Evolutionary conservation across 176 grass and related monocot species (phyloP), one percentile per base, ranked within the genome.

Genomic region (Themeda triandra): DNA sequence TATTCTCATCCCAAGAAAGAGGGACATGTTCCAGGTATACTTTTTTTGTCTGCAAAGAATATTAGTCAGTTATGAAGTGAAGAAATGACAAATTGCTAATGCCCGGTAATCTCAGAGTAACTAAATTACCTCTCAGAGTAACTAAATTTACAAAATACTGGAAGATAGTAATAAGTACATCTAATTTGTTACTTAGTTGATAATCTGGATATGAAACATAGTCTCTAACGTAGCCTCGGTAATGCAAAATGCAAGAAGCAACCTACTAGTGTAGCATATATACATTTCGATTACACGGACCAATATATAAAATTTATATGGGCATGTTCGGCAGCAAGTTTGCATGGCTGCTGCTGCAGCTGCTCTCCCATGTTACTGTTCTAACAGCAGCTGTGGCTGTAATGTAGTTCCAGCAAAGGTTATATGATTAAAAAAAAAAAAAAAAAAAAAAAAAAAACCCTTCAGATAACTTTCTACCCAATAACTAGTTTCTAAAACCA

Each of bases 21-120:
- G 90, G 92, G 86, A 97, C 29, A 31, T 84, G 74, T 63, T 94
- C 78, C 37, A 97, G 46, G 76, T 89, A 97, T 86, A 97, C 95
- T 72, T 82, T 84, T 88, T 92, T 97, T 45, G 89, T 88, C 90
- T 97, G 83, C 68, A 78, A 63, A 89, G 3, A 77, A 75, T 69
- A 76, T 66, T 7, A 63, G 19, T 40, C 21, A 76, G 81, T 63
- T 70, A 84, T 58, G 56, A 59, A 59, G 53, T 0, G 48, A 68
- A 83, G 29, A 78, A 82, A 73, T 63, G 31, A 35, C 69, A 44
- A 41, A 27, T 44, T 44, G 13, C 42, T 44, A 44, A 27, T 44
- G 37, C 28, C 3, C 1, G n/a, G 25, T 71, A 44, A 71, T 44
- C 39, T 17, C 25, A 80, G 67, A 81, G 29, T 33, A 83, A 64